Base-by-base conservation (phyloP, 2,329 filamentous ascomycete species). In the Thelonectria blattea region DNA sequence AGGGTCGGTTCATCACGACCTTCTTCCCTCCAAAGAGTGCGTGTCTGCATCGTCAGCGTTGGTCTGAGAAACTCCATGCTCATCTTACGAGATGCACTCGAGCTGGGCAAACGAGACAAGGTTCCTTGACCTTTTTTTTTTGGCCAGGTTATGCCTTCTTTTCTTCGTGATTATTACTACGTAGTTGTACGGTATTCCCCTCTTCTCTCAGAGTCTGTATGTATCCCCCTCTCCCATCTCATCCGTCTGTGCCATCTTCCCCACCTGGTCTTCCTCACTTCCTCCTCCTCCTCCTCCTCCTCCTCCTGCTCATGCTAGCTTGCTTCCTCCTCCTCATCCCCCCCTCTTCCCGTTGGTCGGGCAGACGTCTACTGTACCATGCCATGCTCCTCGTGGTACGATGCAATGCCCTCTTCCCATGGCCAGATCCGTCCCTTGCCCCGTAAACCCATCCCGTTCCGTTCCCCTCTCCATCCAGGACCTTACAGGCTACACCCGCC, bases 21-120 rank as follows among this genome's bases (percentile, higher is more conserved):
- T n/a, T 42, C n/a, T 42, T 11, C 17, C 39, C 3, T 42, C 17
- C 15, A 5, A 20, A 20, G 39, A 11, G n/a, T 42, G 17, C 39
- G 39, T 42, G 9, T 42, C 17, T 17, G 2, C 17, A 17, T 17
- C 39, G n/a, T 42, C 39, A 17, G 9, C 39, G 39, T 42, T 37
- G 34, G 34, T 24, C 34, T 37, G 14, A 2, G 2, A 7, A 41
- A 41, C n/a, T 42, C 39, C 39, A 42, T 46, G 22, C 22, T 22
- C 43, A 24, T 24, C 43, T 55, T 43, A 41, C 46, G 42, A 55
- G 52, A 46, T 54, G 41, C 34, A 48, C 45, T 32, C 39, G 17
- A 42, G 39, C 39, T 42, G 39, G 39, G 39, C 39, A 42, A 42
- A 17, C 39, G 17, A 42, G 17, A 20, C 39, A 42, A 20, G 39